Percentiles rank a stretch among this genome's conserved stretches.
phyloP scores from a whole-genome alignment of 176 grass and related monocot species.

The Carex pumila region DNA sequence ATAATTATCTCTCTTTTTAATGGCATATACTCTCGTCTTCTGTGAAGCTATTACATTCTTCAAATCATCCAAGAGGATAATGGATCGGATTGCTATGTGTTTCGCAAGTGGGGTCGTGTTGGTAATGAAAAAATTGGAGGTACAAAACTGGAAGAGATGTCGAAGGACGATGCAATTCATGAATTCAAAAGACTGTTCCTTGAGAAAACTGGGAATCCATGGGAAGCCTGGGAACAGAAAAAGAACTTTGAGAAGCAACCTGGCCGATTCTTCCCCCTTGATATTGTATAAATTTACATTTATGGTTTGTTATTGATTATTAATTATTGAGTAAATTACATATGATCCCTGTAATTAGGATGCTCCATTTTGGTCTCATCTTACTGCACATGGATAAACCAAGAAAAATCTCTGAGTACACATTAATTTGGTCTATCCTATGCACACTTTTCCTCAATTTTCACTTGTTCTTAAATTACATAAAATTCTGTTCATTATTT shows the following conservation, averaged over 20 bases:
- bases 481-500: not conserved
- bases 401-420: not conserved
- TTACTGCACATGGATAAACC: not conserved
- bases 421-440: not conserved
- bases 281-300: constrained; percentile 55
- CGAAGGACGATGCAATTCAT: constrained; percentile 71
- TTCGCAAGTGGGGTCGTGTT: constrained; percentile 90
- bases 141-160: constrained; percentile 69
- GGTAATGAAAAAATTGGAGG: constrained; percentile 85
- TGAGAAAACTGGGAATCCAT: constrained; percentile 89
- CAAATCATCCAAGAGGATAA: constrained; percentile 90
- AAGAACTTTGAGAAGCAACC: constrained; percentile 72
- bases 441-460: not conserved
- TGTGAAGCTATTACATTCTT: constrained; percentile 84
- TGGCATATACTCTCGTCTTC: not conserved
- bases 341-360: not conserved
- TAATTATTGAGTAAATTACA: not conserved
- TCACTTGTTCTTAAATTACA: not conserved
- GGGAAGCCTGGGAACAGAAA: constrained; percentile 90
- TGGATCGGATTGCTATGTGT: constrained; percentile 75
- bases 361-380: not conserved
- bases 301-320: not conserved
- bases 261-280: constrained; percentile 77
- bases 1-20: not conserved
- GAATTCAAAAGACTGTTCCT: constrained; percentile 96